phyloP scores from a whole-genome alignment of 306 rosid species.

The Rosa lucieae region DNA sequence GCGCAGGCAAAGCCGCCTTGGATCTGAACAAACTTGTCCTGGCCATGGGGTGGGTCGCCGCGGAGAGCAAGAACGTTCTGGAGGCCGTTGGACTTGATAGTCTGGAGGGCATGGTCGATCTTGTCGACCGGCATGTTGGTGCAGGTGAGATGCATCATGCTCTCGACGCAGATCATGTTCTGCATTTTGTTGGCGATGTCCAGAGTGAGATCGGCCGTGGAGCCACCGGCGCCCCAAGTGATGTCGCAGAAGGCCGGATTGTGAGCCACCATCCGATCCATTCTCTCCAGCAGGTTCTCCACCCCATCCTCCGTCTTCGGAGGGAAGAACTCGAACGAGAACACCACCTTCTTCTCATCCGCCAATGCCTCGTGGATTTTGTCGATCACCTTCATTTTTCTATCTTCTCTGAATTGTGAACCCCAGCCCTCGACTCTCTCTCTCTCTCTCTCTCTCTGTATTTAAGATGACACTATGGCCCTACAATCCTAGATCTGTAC shows the following conservation, averaged over 20 bases:
- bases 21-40: constrained; percentile 86
- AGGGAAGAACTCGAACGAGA: constrained; percentile 93
- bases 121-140: constrained; percentile 96
- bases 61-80: constrained; percentile 98
- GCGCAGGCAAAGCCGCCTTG: constrained; percentile 97
- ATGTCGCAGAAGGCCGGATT: constrained; percentile 90
- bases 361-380: constrained; percentile 55
- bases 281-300: constrained; percentile 83
- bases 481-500: neutral
- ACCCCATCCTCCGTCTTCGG: constrained; percentile 96
- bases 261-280: constrained; percentile 97
- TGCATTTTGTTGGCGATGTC: constrained; percentile 93
- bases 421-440: too few relatives aligned
- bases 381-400: constrained; percentile 74
- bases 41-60: constrained; percentile 97
- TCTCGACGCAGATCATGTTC: constrained; percentile 86
- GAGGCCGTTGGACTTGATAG: constrained; percentile 84
- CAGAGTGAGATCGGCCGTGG: constrained; percentile 87
- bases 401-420: too few relatives aligned
- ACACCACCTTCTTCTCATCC: constrained; percentile 60
- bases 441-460: neutral
- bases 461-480: neutral
- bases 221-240: constrained; percentile 98
- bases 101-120: constrained; percentile 83
- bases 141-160: constrained; percentile 97